These are phyloP conservation scores for Trichocomaceae sp. DNA, from an alignment of 2,329 filamentous ascomycete genomes.

Conservation along the genomic window DNA sequence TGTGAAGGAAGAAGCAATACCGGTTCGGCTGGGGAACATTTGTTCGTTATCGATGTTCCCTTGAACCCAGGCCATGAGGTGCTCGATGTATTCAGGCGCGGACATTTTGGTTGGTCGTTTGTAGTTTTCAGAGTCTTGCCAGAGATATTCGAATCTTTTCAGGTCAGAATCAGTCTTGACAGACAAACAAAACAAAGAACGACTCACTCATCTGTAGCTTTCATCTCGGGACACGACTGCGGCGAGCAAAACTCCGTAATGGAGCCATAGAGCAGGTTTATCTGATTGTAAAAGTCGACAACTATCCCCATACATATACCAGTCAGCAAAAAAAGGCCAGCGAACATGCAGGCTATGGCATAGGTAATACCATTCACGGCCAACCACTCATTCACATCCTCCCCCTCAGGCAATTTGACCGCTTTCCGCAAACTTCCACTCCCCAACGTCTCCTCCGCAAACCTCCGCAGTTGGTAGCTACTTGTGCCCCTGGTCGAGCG, in stretches of 20 bases:
- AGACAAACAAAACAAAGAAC: not conserved
- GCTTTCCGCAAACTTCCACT: slow-evolving; percentile 93
- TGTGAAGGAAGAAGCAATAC: slow-evolving; percentile 37
- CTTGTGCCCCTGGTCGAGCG: slow-evolving; percentile 81
- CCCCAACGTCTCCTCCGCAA: slow-evolving; percentile 93
- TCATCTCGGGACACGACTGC: slow-evolving; percentile 97
- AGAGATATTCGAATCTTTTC: slow-evolving; percentile 88
- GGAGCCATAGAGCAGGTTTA: slow-evolving; percentile 96
- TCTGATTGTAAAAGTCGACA: slow-evolving; percentile 99
- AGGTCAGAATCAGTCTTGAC: slow-evolving; percentile 3
- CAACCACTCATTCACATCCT: slow-evolving; percentile 96
- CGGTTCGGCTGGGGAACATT: slow-evolving; percentile 90
- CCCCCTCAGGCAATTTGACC: slow-evolving; percentile 92
- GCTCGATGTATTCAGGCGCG: slow-evolving; percentile 93
- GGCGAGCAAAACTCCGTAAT: slow-evolving; percentile 99
- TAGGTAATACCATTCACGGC: slow-evolving; percentile 95
- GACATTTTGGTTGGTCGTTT: slow-evolving; percentile 97
- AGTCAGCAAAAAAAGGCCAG: slow-evolving; percentile 28
- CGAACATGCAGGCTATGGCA: no score
- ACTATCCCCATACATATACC: slow-evolving; percentile 50
- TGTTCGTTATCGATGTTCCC: slow-evolving; percentile 90
- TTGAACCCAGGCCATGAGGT: slow-evolving; percentile 96
- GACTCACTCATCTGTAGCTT: slow-evolving; percentile 92
- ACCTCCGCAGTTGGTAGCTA: slow-evolving; percentile 91
- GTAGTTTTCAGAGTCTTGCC: slow-evolving; percentile 92